Evolutionary conservation across 164 flowering plant species (phyloP).

Genomic region (Euptelea pleiosperma): DNA sequence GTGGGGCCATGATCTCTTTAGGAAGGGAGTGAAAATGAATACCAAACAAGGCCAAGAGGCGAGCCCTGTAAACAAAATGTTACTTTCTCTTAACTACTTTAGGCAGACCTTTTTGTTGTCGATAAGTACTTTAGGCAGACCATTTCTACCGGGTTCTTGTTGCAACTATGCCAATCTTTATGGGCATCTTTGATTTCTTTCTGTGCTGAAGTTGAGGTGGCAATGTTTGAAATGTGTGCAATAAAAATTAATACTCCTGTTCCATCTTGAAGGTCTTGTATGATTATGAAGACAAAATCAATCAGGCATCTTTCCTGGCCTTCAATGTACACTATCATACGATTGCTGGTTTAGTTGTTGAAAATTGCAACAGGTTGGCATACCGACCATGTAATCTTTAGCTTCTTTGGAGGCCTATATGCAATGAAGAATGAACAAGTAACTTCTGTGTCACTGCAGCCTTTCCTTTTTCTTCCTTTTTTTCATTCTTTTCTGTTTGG

Average conservation of each 20-base stretch:
- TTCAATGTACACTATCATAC: constrained; percentile 99
- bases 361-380: constrained; percentile 82
- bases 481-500: neutral
- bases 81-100: neutral
- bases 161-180: too few species aligned
- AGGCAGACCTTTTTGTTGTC: neutral
- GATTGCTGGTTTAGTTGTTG: constrained; percentile 93
- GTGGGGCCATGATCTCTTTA: constrained; percentile 91
- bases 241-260: constrained; percentile 5
- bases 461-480: neutral
- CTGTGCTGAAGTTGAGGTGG: too few species aligned
- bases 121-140: neutral
- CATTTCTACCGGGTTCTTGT: neutral
- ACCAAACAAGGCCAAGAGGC: constrained; percentile 88
- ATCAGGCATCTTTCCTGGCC: constrained; percentile 98
- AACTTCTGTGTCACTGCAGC: too few species aligned
- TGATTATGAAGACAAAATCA: constrained; percentile 95
- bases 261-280: constrained; percentile 65
- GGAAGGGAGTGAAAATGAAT: constrained; percentile 82
- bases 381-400: neutral
- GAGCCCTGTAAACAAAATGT: constrained; percentile 8
- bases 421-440: too few species aligned
- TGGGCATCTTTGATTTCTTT: constrained; percentile 1
- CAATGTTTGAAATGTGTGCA: neutral
- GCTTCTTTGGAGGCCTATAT: neutral